Conservation (phyloP, 768 basidiomycete genomes). For the Suillus fuscotomentosus region DNA sequence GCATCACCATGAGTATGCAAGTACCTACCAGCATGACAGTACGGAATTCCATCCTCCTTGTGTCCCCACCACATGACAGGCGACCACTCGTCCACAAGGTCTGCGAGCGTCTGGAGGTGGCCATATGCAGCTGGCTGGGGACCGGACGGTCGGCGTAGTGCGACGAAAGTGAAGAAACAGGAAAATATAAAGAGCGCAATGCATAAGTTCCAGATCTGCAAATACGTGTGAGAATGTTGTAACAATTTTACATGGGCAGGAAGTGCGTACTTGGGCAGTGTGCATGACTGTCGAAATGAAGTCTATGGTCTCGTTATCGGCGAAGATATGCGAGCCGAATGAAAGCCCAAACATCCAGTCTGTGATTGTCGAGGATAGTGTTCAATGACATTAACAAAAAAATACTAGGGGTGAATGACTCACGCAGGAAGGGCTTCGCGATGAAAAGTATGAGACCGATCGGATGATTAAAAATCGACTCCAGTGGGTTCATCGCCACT, state of each 20-base stretch:
- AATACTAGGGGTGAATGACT: slow-evolving; percentile 4
- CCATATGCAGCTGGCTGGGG: slow-evolving; percentile 33
- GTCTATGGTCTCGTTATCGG: not conserved
- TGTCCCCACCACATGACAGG: slow-evolving; percentile 31
- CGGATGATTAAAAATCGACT: slow-evolving; percentile 16
- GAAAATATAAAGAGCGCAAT: slow-evolving; percentile 19
- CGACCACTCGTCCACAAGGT: slow-evolving; percentile 38
- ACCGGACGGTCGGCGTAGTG: slow-evolving; percentile 16
- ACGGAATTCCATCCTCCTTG: slow-evolving; percentile 10
- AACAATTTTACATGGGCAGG: not conserved
- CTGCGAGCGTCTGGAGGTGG: slow-evolving; percentile 33
- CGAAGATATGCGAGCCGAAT: slow-evolving; percentile 1
- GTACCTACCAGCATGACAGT: slow-evolving; percentile 18
- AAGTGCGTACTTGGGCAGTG: slow-evolving; percentile 21
- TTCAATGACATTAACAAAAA: not conserved
- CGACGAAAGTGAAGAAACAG: slow-evolving; percentile 15
- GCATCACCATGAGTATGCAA: not conserved
- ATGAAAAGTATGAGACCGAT: slow-evolving; percentile 16
- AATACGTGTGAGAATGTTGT: not conserved
- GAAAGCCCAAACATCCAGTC: slow-evolving; percentile 34
- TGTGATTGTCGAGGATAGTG: not conserved
- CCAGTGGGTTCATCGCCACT: slow-evolving; percentile 19
- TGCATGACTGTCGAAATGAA: slow-evolving; percentile 9
- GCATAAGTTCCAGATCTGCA: slow-evolving; percentile 28
- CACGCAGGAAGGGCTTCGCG: slow-evolving; percentile 26